Base-by-base conservation (phyloP, 2,329 filamentous ascomycete species). In the Calonectria fujianensis region DNA sequence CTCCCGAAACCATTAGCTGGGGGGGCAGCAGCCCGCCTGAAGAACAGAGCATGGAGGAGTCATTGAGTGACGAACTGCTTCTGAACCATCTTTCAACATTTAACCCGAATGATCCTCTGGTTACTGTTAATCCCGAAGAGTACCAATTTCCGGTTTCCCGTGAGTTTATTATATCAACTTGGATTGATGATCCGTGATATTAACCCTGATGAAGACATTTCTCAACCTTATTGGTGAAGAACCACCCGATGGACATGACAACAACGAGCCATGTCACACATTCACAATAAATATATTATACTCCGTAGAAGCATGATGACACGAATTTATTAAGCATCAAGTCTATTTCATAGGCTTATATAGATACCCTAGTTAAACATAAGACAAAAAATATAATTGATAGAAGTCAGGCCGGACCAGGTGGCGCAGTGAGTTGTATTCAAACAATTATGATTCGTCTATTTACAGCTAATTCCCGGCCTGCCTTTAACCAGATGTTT, bases 211-310 rank as follows among this genome's bases (percentile, higher is more conserved):
- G 4, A 41, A 63, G 57, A 41, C 9, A 29, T 63, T 24, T 41
- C 57, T 10, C 57, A 63, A 10, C 57, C 57, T 2, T 63, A 63
- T 45, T 63, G 57, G 57, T 63, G 35, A 63, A 63, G 24, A 16
- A 31, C 35, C 2, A 31, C 18, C 9, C 1, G 13, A 63, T 63
- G 52, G 20, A 32, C 52, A 41, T 18, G 2, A 14, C 16, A 24
- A n/a, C 18, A 29, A 29, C 14, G 57, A 63, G 27, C 13, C 37
- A 27, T 18, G 13, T 63, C 13, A 20, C 10, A 10, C 6, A 63
- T 41, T 14, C 20, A 48, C n/a, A 48, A 1, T 48, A 3, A 13
- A 11, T 4, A 48, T 10, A 48, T n/a, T 10, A 11, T n/a, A 48
- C 45, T 48, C 10, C 4, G 9, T 1, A 24, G 2, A 13, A 10